Conservation (phyloP, 2,329 filamentous ascomycete genomes). For the Graphilbum ipis-grandicollis region DNA sequence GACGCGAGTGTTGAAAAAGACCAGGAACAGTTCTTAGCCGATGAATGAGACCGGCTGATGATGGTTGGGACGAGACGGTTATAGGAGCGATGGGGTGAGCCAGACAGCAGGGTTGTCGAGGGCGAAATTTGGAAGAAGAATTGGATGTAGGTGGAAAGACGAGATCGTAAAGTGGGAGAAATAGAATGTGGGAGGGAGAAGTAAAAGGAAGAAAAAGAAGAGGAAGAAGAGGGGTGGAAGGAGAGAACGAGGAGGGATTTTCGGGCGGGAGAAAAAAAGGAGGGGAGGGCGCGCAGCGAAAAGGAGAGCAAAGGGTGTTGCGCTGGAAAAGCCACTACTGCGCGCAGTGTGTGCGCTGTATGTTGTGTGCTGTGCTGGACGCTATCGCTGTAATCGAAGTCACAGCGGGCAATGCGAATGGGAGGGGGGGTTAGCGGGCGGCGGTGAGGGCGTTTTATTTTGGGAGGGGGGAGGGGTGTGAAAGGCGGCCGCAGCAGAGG, state of each 20-base stretch:
- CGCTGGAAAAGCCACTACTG: background rate
- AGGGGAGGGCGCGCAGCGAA: conserved; percentile 4
- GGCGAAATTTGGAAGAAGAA: background rate
- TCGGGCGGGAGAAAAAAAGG: conserved; percentile 7
- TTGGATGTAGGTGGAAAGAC: background rate
- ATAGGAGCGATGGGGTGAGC: too few relatives aligned
- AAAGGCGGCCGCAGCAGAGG: conserved; percentile 15
- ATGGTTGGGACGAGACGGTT: background rate
- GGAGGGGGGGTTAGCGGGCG: background rate
- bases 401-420: background rate
- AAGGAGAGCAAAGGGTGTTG: conserved; percentile 7
- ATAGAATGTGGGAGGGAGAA: conserved; percentile 11
- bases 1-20: background rate
- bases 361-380: too few relatives aligned
- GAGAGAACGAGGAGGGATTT: conserved; percentile 8
- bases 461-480: conserved; percentile 6
- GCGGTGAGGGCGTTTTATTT: background rate
- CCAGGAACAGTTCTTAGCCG: conserved; percentile 1
- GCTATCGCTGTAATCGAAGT: too few relatives aligned
- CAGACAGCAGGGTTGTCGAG: background rate
- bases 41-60: conserved; percentile 5
- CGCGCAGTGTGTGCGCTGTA: background rate
- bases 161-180: conserved; percentile 3
- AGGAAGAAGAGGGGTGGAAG: conserved; percentile 12
- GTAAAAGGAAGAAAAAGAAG: conserved; percentile 3